Evolutionary conservation across 2,329 filamentous ascomycete species (phyloP).

Genomic region (Fusarium redolens): DNA sequence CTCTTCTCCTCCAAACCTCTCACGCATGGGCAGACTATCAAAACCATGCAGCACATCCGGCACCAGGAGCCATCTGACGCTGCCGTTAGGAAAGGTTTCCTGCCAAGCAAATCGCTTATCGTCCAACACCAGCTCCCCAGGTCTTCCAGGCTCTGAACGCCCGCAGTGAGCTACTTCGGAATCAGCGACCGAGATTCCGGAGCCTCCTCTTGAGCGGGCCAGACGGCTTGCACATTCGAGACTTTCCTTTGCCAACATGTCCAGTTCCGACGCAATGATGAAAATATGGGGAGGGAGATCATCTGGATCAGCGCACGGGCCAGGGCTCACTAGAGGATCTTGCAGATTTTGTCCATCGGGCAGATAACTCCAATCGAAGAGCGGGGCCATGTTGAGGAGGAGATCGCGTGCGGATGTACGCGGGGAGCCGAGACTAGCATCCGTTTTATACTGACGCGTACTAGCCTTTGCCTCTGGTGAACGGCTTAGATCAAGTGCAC

Average conservation of each 20-base stretch:
- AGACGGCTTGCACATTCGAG: not conserved
- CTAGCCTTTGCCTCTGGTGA: not conserved
- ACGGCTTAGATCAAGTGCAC: not conserved
- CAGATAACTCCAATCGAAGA: slow-evolving; percentile 1
- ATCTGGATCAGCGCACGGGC: not conserved
- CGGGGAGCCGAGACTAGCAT: not conserved
- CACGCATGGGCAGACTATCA: not conserved
- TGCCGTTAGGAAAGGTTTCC: not conserved
- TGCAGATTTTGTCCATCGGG: not conserved
- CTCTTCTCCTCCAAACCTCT: not conserved
- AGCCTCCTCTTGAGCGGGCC: not conserved
- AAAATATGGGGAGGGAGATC: not conserved
- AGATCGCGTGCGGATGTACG: not conserved
- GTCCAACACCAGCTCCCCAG: not conserved
- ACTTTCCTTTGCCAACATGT: not conserved
- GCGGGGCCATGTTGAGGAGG: not conserved
- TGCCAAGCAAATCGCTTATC: not conserved
- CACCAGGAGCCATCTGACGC: not conserved
- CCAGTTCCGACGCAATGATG: not conserved
- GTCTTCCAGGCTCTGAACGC: not conserved
- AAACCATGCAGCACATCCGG: not conserved
- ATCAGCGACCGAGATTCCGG: not conserved
- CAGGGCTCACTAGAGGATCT: not conserved
- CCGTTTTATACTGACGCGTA: not conserved
- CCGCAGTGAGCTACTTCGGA: not conserved